Percentiles rank a stretch among this genome's conserved stretches.
phyloP scores from a whole-genome alignment of 495 filamentous ascomycete genomes.

The Daldinia grandis region DNA sequence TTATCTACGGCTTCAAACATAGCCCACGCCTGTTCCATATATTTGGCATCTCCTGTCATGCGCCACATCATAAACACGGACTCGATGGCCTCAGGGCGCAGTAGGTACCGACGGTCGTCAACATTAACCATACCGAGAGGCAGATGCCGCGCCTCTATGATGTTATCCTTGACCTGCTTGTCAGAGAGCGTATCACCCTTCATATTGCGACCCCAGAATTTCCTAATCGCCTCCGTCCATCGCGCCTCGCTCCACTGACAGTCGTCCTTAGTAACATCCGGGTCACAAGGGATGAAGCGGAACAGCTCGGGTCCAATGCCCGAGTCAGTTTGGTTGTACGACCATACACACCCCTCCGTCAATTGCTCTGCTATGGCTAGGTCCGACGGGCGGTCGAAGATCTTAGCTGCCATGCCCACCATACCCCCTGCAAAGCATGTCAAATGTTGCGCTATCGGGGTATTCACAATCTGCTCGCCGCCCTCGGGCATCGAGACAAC shows the following conservation, averaged over 20 bases:
- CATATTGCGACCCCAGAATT: constrained; percentile 40
- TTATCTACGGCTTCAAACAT: constrained; percentile 60
- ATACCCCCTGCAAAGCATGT: constrained; percentile 86
- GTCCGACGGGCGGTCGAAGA: constrained; percentile 75
- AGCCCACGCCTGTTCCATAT: constrained; percentile 67
- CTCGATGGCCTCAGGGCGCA: constrained; percentile 73
- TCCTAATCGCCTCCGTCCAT: constrained; percentile 45
- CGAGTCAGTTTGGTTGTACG: constrained; percentile 73
- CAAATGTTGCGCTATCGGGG: constrained; percentile 52
- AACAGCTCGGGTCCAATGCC: constrained; percentile 85
- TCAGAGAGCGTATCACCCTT: constrained; percentile 44
- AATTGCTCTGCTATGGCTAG: constrained; percentile 76
- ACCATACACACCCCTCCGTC: constrained; percentile 90
- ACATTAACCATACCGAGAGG: constrained; percentile 67
- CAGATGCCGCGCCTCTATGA: constrained; percentile 58
- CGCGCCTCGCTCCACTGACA: constrained; percentile 46
- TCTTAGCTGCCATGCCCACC: constrained; percentile 79
- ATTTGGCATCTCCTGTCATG: constrained; percentile 62
- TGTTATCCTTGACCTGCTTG: constrained; percentile 47
- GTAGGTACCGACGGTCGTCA: constrained; percentile 69
- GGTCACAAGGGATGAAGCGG: constrained; percentile 65
- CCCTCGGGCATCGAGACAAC: constrained; percentile 36
- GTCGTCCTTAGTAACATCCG: constrained; percentile 40
- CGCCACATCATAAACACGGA: constrained; percentile 69
- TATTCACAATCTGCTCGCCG: constrained; percentile 34